A percentile compares a stretch with the other conserved stretches of the same genome.
Evolutionary conservation across 352 stramenopile species (phyloP).

Genomic region (Phytophthora pinifolia): DNA sequence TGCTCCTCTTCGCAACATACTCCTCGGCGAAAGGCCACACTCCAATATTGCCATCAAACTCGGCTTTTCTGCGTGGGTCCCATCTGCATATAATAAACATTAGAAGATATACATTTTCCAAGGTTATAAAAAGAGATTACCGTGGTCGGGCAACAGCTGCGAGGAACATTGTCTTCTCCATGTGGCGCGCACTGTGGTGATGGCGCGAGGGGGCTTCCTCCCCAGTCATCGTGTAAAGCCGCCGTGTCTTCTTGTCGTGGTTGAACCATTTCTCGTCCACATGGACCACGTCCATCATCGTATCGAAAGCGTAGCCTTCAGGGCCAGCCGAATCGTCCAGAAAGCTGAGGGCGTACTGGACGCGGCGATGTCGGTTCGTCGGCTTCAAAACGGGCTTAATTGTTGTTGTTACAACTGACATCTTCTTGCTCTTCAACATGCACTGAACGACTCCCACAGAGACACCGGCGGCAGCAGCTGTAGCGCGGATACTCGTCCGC

Average conservation of each 20-base stretch:
- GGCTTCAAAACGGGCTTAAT: background rate
- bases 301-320: background rate
- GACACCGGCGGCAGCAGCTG: background rate
- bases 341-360: background rate
- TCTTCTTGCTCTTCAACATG: background rate
- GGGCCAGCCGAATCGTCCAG: background rate
- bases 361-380: background rate
- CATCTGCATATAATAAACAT: background rate
- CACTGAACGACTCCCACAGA: background rate
- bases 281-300: conserved; percentile 2
- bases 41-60: background rate
- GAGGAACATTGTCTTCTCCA: background rate
- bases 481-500: background rate
- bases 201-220: too few species aligned
- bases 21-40: background rate
- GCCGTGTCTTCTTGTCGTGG: conserved; percentile 1
- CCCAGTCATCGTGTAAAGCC: background rate
- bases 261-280: background rate
- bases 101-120: background rate
- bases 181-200: too few species aligned
- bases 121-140: background rate
- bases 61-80: background rate
- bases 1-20: background rate
- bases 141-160: background rate
- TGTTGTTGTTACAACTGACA: background rate